A percentile compares a stretch with the other conserved stretches of the same genome.
Conservation (phyloP, 2,329 filamentous ascomycete genomes). For the Sporothrix humicola region DNA sequence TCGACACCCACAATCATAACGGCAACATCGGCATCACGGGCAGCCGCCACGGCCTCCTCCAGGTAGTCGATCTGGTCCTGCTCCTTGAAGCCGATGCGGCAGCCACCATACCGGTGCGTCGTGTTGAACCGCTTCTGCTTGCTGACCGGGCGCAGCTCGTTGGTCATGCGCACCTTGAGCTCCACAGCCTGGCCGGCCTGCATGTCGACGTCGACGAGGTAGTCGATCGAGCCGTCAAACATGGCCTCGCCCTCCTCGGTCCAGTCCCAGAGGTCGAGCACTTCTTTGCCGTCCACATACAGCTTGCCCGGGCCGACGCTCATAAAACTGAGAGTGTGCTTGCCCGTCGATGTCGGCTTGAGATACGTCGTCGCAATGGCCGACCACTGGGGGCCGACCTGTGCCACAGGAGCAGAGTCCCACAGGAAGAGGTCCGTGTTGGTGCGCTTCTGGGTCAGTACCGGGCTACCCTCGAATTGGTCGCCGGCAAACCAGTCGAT, state of each 20-base stretch:
- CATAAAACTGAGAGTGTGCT: slow-evolving; percentile 70
- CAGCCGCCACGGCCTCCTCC: slow-evolving; percentile 67
- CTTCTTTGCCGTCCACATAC: slow-evolving; percentile 63
- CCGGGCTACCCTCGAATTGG: slow-evolving; percentile 63
- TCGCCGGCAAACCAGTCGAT: slow-evolving; percentile 71
- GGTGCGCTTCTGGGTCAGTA: slow-evolving; percentile 62
- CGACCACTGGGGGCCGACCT: slow-evolving; percentile 68
- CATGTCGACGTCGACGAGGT: slow-evolving; percentile 65
- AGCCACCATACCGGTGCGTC: slow-evolving; percentile 72
- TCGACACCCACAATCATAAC: slow-evolving; percentile 73
- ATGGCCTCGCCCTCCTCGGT: slow-evolving; percentile 72
- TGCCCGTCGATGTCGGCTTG: slow-evolving; percentile 63
- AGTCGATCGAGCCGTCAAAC: slow-evolving; percentile 71
- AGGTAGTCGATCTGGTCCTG: slow-evolving; percentile 66
- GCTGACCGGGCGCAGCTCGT: slow-evolving; percentile 65
- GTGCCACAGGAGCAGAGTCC: slow-evolving; percentile 67
- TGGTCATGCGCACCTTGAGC: slow-evolving; percentile 68
- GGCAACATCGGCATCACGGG: slow-evolving; percentile 68
- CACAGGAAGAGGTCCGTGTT: slow-evolving; percentile 73
- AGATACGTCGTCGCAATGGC: slow-evolving; percentile 66
- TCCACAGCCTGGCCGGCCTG: slow-evolving; percentile 64
- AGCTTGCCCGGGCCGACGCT: slow-evolving; percentile 69
- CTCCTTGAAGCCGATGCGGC: slow-evolving; percentile 73
- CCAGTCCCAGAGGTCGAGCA: slow-evolving; percentile 72
- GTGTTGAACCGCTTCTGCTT: slow-evolving; percentile 64